Base-by-base conservation (phyloP, 2,329 filamentous ascomycete genomes). In the Neopestalotiopsis sp. region DNA sequence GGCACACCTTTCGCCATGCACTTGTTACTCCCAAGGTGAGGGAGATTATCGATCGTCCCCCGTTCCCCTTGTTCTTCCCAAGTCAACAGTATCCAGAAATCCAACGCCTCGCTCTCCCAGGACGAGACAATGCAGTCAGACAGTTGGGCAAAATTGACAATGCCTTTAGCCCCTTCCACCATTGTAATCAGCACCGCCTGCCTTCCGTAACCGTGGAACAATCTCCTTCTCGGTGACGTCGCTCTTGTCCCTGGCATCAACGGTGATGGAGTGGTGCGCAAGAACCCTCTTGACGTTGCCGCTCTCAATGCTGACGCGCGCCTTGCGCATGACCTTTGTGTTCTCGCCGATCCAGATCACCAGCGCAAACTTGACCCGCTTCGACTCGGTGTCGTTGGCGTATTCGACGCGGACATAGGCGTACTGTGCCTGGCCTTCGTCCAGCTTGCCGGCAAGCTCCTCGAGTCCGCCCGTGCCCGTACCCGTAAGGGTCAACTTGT, bases 141-240 rank as follows among this genome's bases (percentile, higher is more conserved):
- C 34, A 38, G 34, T 7, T 10, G 10, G 34, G 10, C 34, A 38
- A 28, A 1, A 28, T 28, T 28, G 34, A 38, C 34, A 38, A 38
- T 38, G 34, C 34, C 34, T 52, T 78, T 73, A 89, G 9, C 88
- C 89, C 71, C 89, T 80, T 12, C 88, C 90, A 7, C 90, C 89
- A 75, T 92, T 90, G 84, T 92, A 93, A 79, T 92, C 91, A 17
- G 90, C 90, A 40, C 91, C 91, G 67, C 91, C 91, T 4, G 88
- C 90, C 82, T 88, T 90, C 78, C 90, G 82, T 80, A 92, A 79
- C 75, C 86, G 81, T 70, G 84, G 78, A 17, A 92, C 88, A 65
- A 93, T 85, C 24, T 90, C 89, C 71, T 82, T 81, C 80, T 90
- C 88, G 20, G 88, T 85, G 67, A 93, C 78, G 75, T 93, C 91